These are phyloP conservation scores for Tolypocladium tundrense DNA, from an alignment of 2,329 filamentous ascomycete genomes.

Conservation along the genomic window DNA sequence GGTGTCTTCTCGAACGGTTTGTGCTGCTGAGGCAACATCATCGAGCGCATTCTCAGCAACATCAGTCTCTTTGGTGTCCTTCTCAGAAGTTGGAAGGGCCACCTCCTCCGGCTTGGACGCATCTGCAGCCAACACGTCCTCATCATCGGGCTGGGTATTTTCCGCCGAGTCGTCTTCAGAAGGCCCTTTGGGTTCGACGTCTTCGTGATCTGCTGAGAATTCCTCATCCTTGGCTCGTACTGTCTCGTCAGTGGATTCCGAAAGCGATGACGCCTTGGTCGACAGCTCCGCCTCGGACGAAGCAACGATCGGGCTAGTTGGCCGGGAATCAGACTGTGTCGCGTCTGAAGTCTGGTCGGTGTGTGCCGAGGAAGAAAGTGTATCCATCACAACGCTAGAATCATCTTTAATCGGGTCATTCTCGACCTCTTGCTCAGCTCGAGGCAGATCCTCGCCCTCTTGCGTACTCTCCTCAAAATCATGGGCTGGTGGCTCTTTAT, in stretches of 20 bases:
- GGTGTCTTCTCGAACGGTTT: background rate
- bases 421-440: constrained; percentile 13
- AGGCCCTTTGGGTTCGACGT: background rate
- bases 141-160: background rate
- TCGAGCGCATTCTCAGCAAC: background rate
- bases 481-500: background rate
- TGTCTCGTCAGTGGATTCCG: constrained; percentile 53
- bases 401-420: constrained; percentile 36
- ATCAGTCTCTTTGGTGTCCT: background rate
- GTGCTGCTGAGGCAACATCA: background rate
- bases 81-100: too few species aligned
- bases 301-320: constrained; percentile 41
- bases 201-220: constrained; percentile 6
- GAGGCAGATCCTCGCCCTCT: constrained; percentile 13
- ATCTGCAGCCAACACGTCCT: background rate
- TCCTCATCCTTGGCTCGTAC: constrained; percentile 26
- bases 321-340: constrained; percentile 45
- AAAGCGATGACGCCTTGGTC: constrained; percentile 54
- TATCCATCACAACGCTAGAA: constrained; percentile 43
- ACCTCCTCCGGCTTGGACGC: background rate
- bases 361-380: constrained; percentile 26
- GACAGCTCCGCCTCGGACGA: constrained; percentile 48
- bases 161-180: background rate
- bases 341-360: constrained; percentile 37
- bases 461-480: constrained; percentile 12